Evolutionary conservation across 2,329 filamentous ascomycete species (phyloP).

Genomic region (Epichloe coenophiala): DNA sequence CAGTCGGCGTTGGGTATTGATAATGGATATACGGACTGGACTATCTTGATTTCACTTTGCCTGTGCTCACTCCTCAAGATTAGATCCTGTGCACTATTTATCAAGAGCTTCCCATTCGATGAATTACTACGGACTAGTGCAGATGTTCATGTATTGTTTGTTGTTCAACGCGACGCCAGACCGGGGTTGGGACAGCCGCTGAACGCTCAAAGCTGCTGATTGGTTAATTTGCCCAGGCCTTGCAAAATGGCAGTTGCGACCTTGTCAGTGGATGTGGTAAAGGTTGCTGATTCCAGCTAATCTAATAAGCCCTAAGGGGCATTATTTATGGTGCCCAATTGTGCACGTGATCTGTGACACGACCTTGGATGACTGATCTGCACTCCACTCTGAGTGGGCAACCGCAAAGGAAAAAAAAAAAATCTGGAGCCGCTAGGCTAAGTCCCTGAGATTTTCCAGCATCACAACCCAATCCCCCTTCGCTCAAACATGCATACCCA

Average conservation of each 20-base stretch:
- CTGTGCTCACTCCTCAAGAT: background rate
- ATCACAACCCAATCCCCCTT: background rate
- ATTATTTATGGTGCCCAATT: too few species aligned
- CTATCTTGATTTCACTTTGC: background rate
- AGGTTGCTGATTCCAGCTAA: too few species aligned
- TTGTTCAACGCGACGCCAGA: background rate
- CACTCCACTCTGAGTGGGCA: background rate
- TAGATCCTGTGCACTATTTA: too few species aligned
- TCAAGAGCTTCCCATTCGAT: background rate
- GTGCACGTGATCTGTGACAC: too few species aligned
- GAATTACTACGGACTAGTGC: background rate
- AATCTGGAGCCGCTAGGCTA: background rate
- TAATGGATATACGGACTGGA: background rate
- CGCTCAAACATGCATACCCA: background rate
- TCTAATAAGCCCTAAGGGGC: too few species aligned
- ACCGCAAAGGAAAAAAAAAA: constrained; percentile 1
- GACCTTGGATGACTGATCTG: background rate
- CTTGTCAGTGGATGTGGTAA: too few species aligned
- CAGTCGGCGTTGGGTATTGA: constrained; percentile 1
- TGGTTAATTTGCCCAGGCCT: background rate
- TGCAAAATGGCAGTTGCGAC: constrained; percentile 1
- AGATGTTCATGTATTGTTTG: background rate
- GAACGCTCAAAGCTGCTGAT: background rate
- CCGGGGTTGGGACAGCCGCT: too few species aligned
- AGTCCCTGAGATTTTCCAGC: background rate